Evolutionary conservation across 148 eudicot species (phyloP), one percentile per base, ranked within the genome.

Genomic region (Rhododendron ferrugineum): DNA sequence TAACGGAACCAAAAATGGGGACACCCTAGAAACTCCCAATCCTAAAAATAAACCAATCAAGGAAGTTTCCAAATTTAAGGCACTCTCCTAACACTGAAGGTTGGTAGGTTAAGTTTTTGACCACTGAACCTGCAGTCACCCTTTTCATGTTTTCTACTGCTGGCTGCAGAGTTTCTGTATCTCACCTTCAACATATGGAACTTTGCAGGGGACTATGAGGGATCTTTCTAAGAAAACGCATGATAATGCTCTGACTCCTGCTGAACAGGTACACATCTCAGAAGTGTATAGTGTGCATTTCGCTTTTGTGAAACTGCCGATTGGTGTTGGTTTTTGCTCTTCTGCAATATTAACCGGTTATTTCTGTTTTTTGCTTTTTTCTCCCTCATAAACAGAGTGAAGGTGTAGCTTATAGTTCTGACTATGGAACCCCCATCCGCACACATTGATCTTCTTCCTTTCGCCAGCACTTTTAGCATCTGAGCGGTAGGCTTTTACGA

Each of bases 191-290:
- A 50, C 47, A 26, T 73, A 32, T 83, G 44, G 49, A 86, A 66
- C 15, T 72, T 9, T 85, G 83, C 91, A 93, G 95, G 92, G 95
- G 32, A 85, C 86, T 81, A 85, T 92, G 88, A 90, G 94, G 83
- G 93, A 91, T 82, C 89, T 92, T 84, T 80, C 93, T 5, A 91
- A 91, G 92, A 92, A 85, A 88, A 73, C 66, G 1, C 81, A 68
- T 44, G 88, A 83, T 34, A 74, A 83, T 47, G 54, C 84, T 83
- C 83, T 58, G 40, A 26, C 82, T 9, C 76, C 56, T 79, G 62
- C 74, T 37, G 89, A 85, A 79, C 87, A 89, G 90, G 88, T 89
- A 82, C 28, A 18, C 37, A 75, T 83, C 16, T 68, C n/a, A 3
- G n/a, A 46, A 11, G 36, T 8, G 7, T 26, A 14, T 13, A 11